These are phyloP conservation scores for Mortierella sp. DNA, from an alignment of 371 early-diverging fungal species.

Conservation along the genomic window DNA sequence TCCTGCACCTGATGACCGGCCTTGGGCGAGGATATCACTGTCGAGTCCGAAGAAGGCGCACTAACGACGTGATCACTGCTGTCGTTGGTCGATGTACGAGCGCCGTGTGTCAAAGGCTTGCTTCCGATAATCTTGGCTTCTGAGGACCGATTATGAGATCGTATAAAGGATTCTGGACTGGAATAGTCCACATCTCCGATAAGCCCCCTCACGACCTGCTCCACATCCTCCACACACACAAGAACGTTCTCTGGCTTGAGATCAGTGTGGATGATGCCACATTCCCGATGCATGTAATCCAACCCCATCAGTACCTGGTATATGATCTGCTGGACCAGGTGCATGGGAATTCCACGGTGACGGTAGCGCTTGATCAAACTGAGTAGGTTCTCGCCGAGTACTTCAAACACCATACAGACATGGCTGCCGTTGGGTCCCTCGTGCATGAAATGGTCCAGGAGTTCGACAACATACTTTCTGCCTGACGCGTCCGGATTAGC, in stretches of 20 bases:
- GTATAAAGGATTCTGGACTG: conserved; percentile 26
- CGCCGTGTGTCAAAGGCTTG: conserved; percentile 41
- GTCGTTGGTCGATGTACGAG: conserved; percentile 1
- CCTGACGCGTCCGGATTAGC: conserved; percentile 72
- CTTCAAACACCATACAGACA: conserved; percentile 98
- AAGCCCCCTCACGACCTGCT: conserved; percentile 65
- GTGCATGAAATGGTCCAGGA: conserved; percentile 91
- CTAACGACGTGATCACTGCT: neutral
- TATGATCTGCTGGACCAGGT: conserved; percentile 88
- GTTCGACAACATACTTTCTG: conserved; percentile 79
- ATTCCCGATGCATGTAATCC: conserved; percentile 94
- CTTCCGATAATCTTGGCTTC: conserved; percentile 40
- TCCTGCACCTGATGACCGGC: too few relatives aligned
- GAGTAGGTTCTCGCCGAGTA: conserved; percentile 94
- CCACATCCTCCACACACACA: conserved; percentile 88
- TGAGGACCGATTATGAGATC: conserved; percentile 24
- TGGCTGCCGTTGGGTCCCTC: conserved; percentile 93
- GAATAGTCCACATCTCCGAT: conserved; percentile 44
- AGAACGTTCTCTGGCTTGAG: conserved; percentile 97
- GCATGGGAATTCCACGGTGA: conserved; percentile 87
- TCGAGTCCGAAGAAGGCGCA: neutral
- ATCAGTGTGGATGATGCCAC: conserved; percentile 99
- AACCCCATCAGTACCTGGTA: conserved; percentile 91
- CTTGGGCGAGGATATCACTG: too few relatives aligned
- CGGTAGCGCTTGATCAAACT: conserved; percentile 81